These are phyloP conservation scores for Postia placenta DNA, from an alignment of 768 basidiomycete species.

Conservation along the genomic window DNA sequence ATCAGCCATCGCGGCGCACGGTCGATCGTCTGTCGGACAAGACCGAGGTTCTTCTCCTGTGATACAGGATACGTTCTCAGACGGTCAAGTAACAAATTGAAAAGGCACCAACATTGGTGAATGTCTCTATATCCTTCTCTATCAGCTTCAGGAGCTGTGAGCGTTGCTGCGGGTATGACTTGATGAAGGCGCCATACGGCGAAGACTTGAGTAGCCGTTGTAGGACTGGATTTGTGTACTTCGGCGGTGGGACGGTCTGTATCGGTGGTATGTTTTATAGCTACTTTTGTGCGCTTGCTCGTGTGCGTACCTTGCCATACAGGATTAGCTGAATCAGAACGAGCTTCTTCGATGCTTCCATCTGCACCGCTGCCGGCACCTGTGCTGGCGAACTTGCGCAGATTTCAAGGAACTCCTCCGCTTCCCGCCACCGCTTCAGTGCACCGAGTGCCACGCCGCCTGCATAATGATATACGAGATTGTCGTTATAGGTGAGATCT, in stretches of 20 bases:
- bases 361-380: slow-evolving; percentile 65
- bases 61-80: not conserved
- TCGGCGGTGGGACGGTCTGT: slow-evolving; percentile 50
- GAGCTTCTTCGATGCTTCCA: slow-evolving; percentile 86
- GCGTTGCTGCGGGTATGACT: slow-evolving; percentile 56
- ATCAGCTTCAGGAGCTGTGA: slow-evolving; percentile 38
- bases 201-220: slow-evolving; percentile 58
- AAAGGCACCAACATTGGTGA: slow-evolving; percentile 35
- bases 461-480: slow-evolving; percentile 78
- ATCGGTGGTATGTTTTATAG: not conserved
- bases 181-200: slow-evolving; percentile 58
- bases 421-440: slow-evolving; percentile 59
- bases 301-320: slow-evolving; percentile 55
- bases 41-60: slow-evolving; percentile 69
- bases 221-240: slow-evolving; percentile 62
- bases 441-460: slow-evolving; percentile 65
- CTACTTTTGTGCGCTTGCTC: not conserved
- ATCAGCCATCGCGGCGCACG: slow-evolving; percentile 75
- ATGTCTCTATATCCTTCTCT: slow-evolving; percentile 50
- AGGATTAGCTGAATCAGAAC: slow-evolving; percentile 72
- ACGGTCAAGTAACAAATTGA: not conserved
- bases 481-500: slow-evolving; percentile 72
- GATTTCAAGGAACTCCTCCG: slow-evolving; percentile 77
- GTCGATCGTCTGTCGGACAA: slow-evolving; percentile 59
- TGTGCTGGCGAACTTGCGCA: slow-evolving; percentile 45